A percentile compares a stretch with the other conserved stretches of the same genome.
phyloP scores from a whole-genome alignment of 2,329 filamentous ascomycete genomes.

The Aspergillus tubingensis region DNA sequence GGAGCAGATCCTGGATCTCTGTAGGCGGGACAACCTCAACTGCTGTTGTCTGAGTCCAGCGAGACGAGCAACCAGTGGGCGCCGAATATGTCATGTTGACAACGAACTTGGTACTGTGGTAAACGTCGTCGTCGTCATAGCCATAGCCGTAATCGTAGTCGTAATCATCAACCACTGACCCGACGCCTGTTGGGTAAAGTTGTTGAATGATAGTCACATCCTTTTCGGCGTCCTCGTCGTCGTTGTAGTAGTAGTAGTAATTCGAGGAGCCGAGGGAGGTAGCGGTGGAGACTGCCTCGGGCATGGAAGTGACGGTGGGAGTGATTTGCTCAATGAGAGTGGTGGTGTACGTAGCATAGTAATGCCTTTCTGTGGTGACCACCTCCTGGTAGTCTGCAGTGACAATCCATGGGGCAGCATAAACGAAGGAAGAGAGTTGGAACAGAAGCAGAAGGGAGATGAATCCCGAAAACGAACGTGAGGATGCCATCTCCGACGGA shows the following conservation, averaged over 20 bases:
- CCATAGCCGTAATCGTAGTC: neutral
- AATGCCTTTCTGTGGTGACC: slow-evolving; percentile 13
- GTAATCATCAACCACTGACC: slow-evolving; percentile 11
- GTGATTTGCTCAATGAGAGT: slow-evolving; percentile 24
- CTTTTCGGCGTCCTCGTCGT: neutral
- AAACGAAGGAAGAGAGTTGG: slow-evolving; percentile 19
- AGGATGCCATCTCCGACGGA: slow-evolving; percentile 21
- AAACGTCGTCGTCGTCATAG: slow-evolving; percentile 5
- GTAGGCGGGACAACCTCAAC: slow-evolving; percentile 23
- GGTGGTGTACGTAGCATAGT: slow-evolving; percentile 12
- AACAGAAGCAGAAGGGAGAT: slow-evolving; percentile 21
- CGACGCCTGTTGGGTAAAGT: slow-evolving; percentile 30
- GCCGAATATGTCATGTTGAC: slow-evolving; percentile 33
- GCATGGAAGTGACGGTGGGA: slow-evolving; percentile 26
- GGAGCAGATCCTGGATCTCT: slow-evolving; percentile 20
- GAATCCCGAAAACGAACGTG: slow-evolving; percentile 27
- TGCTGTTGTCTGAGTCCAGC: slow-evolving; percentile 29
- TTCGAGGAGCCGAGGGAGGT: slow-evolving; percentile 19
- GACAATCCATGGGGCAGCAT: slow-evolving; percentile 34
- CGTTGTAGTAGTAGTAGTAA: slow-evolving; percentile 6
- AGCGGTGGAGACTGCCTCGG: slow-evolving; percentile 28
- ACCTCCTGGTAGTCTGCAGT: slow-evolving; percentile 30
- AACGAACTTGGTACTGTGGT: slow-evolving; percentile 24
- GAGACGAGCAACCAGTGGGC: slow-evolving; percentile 30
- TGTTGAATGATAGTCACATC: slow-evolving; percentile 29